These are phyloP conservation scores for Dothideomycetes sp. DNA, from an alignment of 2,329 filamentous ascomycete genomes.

Conservation along the genomic window DNA sequence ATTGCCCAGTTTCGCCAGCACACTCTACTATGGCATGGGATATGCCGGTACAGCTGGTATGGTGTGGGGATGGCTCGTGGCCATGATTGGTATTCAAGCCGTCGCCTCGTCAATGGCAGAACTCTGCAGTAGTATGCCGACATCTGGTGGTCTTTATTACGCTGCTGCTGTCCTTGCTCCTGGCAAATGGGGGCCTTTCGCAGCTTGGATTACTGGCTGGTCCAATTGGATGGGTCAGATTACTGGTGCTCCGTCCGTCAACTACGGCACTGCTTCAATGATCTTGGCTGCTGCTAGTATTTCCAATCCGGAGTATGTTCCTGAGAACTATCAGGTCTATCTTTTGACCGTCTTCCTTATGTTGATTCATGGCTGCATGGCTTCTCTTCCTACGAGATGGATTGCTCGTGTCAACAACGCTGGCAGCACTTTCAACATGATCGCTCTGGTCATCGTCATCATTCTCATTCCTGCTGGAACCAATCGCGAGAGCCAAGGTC, in stretches of 20 bases:
- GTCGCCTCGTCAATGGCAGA: constrained; percentile 57
- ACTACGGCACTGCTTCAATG: constrained; percentile 59
- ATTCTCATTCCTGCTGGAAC: constrained; percentile 57
- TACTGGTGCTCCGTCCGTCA: constrained; percentile 54
- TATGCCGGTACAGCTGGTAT: constrained; percentile 30
- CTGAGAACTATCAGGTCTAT: constrained; percentile 56
- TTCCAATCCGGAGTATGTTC: constrained; percentile 52
- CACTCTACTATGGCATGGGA: constrained; percentile 57
- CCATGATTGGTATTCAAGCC: constrained; percentile 61
- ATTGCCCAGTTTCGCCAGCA: constrained; percentile 60
- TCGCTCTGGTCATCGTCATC: constrained; percentile 53
- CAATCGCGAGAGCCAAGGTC: constrained; percentile 37
- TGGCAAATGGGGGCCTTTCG: constrained; percentile 53
- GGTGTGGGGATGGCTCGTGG: constrained; percentile 58
- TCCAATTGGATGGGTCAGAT: constrained; percentile 60
- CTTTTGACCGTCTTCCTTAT: constrained; percentile 57
- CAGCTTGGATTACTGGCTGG: constrained; percentile 60
- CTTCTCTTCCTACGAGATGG: constrained; percentile 60
- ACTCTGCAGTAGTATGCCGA: constrained; percentile 59
- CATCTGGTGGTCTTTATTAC: constrained; percentile 62
- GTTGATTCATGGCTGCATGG: constrained; percentile 56
- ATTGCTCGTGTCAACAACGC: constrained; percentile 60
- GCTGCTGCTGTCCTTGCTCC: constrained; percentile 61
- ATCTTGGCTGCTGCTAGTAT: constrained; percentile 62
- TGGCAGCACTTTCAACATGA: constrained; percentile 60